Conservation (phyloP, 768 basidiomycete species). For the Boletus eberwhitei region DNA sequence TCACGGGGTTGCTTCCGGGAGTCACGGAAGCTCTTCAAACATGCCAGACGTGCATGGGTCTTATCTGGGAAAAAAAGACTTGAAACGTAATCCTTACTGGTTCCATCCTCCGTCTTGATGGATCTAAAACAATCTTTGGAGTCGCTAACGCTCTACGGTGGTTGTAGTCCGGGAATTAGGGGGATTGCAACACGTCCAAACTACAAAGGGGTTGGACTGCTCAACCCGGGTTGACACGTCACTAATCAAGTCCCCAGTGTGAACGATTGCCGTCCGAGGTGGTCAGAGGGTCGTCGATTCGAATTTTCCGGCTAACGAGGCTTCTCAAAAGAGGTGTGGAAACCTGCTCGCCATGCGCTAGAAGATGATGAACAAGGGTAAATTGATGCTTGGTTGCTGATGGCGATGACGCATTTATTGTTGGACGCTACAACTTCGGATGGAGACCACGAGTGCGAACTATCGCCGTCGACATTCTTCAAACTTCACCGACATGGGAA, state of each 20-base stretch:
- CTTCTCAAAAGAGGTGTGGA: neutral
- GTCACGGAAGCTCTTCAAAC: neutral
- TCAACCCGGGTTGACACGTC: neutral
- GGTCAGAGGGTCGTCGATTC: neutral
- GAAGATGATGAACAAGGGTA: neutral
- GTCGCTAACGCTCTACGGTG: neutral
- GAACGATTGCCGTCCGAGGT: neutral
- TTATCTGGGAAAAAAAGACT: slow-evolving; percentile 1
- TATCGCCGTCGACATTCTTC: slow-evolving; percentile 6
- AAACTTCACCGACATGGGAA: neutral
- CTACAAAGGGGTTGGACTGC: neutral
- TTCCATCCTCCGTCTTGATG: neutral
- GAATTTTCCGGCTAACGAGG: neutral
- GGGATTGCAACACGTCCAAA: neutral
- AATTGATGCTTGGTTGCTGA: slow-evolving; percentile 2
- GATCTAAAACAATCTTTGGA: slow-evolving; percentile 1
- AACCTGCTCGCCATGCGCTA: neutral
- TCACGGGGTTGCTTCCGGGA: neutral
- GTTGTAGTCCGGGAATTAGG: neutral
- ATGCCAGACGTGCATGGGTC: neutral
- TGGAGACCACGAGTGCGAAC: neutral
- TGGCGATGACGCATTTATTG: neutral
- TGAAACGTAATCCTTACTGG: slow-evolving; percentile 1
- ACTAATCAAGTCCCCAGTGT: neutral
- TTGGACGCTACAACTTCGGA: neutral